phyloP scores from a whole-genome alignment of 805 yeast species.

The Candida silvatica region DNA sequence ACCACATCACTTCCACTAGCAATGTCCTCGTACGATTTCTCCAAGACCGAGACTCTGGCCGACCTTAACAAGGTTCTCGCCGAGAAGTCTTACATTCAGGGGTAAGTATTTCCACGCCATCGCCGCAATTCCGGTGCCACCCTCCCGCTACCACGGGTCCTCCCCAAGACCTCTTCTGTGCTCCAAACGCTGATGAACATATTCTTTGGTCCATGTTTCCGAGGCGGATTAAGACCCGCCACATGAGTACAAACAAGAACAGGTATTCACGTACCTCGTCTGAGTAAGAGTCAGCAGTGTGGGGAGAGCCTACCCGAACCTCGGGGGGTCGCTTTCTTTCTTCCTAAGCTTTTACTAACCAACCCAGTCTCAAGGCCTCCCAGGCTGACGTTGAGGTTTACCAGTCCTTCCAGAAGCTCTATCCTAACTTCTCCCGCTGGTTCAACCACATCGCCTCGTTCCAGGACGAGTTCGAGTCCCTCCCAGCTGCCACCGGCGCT shows the following conservation, averaged over 20 bases:
- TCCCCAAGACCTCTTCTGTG: background rate
- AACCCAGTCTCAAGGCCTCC: constrained; percentile 70
- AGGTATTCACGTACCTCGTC: no score
- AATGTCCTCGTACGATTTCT: constrained; percentile 78
- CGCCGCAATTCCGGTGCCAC: no score
- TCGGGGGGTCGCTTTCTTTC: no score
- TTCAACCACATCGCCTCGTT: constrained; percentile 95
- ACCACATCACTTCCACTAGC: no score
- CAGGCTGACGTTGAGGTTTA: constrained; percentile 93
- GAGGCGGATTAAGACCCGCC: constrained; percentile 97
- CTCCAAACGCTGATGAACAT: constrained; percentile 48
- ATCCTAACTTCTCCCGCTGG: constrained; percentile 97
- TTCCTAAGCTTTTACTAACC: no score
- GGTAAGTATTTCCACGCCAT: constrained; percentile 54
- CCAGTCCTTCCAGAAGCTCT: constrained; percentile 88
- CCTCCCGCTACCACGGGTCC: background rate
- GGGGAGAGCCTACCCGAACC: no score
- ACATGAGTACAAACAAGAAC: constrained; percentile 68
- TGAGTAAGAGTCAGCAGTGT: no score
- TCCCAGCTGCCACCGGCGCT: constrained; percentile 73
- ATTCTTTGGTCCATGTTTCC: constrained; percentile 90
- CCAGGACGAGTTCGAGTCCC: constrained; percentile 72
- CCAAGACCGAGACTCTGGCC: constrained; percentile 64
- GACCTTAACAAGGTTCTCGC: constrained; percentile 79
- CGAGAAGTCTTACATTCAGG: constrained; percentile 91